Conservation (phyloP, 2,329 filamentous ascomycete genomes). For the Elsinoe arachidis region DNA sequence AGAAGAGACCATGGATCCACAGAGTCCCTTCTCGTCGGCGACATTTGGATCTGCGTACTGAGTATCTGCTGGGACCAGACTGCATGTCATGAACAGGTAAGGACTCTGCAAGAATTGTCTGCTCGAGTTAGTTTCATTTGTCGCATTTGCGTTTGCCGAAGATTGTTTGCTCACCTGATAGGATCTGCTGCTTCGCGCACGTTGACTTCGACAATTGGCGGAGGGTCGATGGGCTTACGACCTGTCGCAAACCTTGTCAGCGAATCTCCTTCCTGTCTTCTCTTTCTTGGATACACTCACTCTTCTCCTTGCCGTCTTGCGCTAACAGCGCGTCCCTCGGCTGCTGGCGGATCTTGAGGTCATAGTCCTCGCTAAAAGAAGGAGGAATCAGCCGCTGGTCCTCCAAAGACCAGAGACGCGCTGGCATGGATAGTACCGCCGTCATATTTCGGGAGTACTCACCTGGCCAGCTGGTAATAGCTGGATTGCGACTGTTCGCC, state of each 20-base stretch:
- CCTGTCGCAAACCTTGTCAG: slow-evolving; percentile 39
- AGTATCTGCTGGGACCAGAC: slow-evolving; percentile 44
- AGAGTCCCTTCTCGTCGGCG: slow-evolving; percentile 37
- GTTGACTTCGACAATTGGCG: slow-evolving; percentile 68
- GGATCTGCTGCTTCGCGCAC: slow-evolving; percentile 44
- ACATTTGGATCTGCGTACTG: slow-evolving; percentile 39
- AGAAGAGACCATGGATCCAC: slow-evolving; percentile 70
- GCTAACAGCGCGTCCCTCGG: slow-evolving; percentile 60
- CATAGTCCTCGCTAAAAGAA: slow-evolving; percentile 44
- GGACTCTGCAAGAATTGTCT: slow-evolving; percentile 57
- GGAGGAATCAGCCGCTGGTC: background rate
- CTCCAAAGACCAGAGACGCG: slow-evolving; percentile 13
- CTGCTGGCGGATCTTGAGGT: slow-evolving; percentile 55
- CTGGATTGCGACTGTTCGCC: slow-evolving; percentile 16
- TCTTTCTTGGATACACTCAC: slow-evolving; percentile 33
- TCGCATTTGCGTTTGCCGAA: background rate
- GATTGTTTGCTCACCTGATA: slow-evolving; percentile 47
- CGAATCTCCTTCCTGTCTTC: background rate
- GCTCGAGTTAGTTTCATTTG: slow-evolving; percentile 15
- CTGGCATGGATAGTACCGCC: slow-evolving; percentile 5
- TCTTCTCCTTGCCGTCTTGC: slow-evolving; percentile 62
- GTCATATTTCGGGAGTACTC: slow-evolving; percentile 9
- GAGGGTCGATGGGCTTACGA: slow-evolving; percentile 80
- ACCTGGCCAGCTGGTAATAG: slow-evolving; percentile 17
- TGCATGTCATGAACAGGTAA: slow-evolving; percentile 55